A percentile compares a stretch with the other conserved stretches of the same genome.
phyloP scores from a whole-genome alignment of 495 filamentous ascomycete genomes.

The Aspergillus biplanus region DNA sequence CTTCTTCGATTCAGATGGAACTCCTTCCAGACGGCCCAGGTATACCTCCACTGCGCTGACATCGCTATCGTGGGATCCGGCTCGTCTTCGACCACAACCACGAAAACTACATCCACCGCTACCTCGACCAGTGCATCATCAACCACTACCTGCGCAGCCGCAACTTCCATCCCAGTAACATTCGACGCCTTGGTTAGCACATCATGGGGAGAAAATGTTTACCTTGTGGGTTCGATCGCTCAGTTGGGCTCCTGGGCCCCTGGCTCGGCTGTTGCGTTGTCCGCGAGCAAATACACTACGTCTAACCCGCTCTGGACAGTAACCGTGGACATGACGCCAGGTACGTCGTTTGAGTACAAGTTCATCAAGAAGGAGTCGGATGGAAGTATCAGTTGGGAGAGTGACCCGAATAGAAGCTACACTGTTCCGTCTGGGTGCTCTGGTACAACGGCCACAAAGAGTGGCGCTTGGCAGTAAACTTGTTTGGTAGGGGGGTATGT shows the following conservation, averaged over 20 bases:
- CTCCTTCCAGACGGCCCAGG: constrained; percentile 58
- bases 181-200: constrained; percentile 62
- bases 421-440: constrained; percentile 51
- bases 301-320: constrained; percentile 59
- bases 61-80: constrained; percentile 29
- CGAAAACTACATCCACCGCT: not conserved
- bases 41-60: constrained; percentile 60
- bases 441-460: too few relatives aligned
- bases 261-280: constrained; percentile 52
- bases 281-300: constrained; percentile 59
- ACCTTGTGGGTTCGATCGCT: constrained; percentile 57
- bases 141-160: constrained; percentile 25
- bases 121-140: not conserved
- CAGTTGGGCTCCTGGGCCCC: constrained; percentile 62
- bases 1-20: constrained; percentile 60
- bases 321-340: constrained; percentile 50
- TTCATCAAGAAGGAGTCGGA: constrained; percentile 59
- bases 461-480: too few relatives aligned
- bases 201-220: constrained; percentile 60
- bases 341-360: constrained; percentile 64
- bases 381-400: constrained; percentile 61
- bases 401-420: constrained; percentile 60
- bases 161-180: constrained; percentile 58
- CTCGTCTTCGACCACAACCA: not conserved
- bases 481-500: too few relatives aligned